Evolutionary conservation across 805 yeast species (phyloP).

Genomic region (Lipomyces sp.): DNA sequence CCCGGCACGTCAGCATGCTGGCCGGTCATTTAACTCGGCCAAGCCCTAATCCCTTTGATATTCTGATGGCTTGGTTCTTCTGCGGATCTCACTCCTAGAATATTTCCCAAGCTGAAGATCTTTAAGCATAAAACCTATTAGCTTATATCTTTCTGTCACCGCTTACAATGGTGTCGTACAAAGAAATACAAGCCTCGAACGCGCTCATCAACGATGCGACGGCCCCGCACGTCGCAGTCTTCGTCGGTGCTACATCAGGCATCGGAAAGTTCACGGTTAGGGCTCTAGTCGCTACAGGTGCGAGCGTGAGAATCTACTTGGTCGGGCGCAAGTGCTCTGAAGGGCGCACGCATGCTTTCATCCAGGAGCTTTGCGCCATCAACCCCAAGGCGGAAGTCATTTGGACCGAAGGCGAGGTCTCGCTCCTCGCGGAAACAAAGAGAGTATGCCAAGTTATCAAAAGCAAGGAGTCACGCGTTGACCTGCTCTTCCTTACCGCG

Average conservation of each 20-base stretch:
- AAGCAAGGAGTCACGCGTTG: slow-evolving; percentile 9
- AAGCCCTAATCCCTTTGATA: too few relatives aligned
- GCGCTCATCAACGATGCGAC: slow-evolving; percentile 11
- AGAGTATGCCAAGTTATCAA: slow-evolving; percentile 6
- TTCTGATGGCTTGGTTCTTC: too few relatives aligned
- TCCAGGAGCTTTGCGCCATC: neutral
- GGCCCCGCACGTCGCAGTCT: slow-evolving; percentile 5
- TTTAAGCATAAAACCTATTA: neutral
- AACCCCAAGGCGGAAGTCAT: slow-evolving; percentile 9
- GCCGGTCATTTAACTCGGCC: too few relatives aligned
- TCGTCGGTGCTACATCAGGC: slow-evolving; percentile 7
- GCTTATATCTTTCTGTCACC: neutral
- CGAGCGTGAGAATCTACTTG: slow-evolving; percentile 8
- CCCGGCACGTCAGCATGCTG: too few relatives aligned
- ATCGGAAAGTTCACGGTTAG: slow-evolving; percentile 8
- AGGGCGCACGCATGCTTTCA: slow-evolving; percentile 1
- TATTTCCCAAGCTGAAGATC: neutral
- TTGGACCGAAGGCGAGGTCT: slow-evolving; percentile 9
- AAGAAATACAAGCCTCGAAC: slow-evolving; percentile 8
- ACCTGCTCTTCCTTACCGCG: neutral
- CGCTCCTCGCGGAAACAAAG: slow-evolving; percentile 11
- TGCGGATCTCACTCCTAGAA: too few relatives aligned
- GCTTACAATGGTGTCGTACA: slow-evolving; percentile 3
- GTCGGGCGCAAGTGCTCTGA: slow-evolving; percentile 10
- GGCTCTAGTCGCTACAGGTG: slow-evolving; percentile 6